Evolutionary conservation across 73 alveolate genomes (phyloP).

Genomic region (Breviolum minutum): DNA sequence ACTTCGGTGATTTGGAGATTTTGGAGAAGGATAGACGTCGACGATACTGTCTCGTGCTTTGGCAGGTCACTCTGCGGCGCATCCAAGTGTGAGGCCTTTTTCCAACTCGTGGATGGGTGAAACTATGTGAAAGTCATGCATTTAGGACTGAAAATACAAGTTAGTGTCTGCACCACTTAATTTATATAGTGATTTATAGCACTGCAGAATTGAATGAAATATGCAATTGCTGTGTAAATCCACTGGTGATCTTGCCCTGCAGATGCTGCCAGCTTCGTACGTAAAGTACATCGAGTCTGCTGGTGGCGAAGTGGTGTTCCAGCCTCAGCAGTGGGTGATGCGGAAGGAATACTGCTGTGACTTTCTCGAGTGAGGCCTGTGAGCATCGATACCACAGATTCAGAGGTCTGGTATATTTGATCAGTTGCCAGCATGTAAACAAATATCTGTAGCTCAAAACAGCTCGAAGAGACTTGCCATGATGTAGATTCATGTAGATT

Average conservation of each 20-base stretch:
- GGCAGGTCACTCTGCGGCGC: constrained; percentile 13
- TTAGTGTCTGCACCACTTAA: too few species aligned
- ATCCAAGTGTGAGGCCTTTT: constrained; percentile 9
- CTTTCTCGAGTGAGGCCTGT: constrained; percentile 38
- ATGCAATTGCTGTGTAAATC: not conserved
- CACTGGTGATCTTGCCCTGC: not conserved
- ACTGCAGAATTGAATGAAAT: not conserved
- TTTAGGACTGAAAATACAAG: too few species aligned
- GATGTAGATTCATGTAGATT: too few species aligned
- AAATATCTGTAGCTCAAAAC: too few species aligned
- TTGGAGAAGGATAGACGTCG: too few species aligned
- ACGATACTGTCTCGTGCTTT: not conserved
- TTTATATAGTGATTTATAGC: not conserved
- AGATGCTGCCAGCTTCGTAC: constrained; percentile 72
- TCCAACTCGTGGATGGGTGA: too few species aligned
- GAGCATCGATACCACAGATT: constrained; percentile 30
- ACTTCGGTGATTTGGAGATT: too few species aligned
- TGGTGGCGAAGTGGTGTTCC: constrained; percentile 68
- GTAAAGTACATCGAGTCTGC: constrained; percentile 72
- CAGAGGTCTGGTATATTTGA: constrained; percentile 8
- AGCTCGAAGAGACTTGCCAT: too few species aligned
- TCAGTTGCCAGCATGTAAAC: too few species aligned
- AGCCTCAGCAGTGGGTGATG: not conserved
- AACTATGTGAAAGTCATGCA: too few species aligned
- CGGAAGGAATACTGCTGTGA: not conserved